These are phyloP conservation scores for Cordyceps fumosorosea DNA, from an alignment of 2,329 filamentous ascomycete species.

Conservation along the genomic window DNA sequence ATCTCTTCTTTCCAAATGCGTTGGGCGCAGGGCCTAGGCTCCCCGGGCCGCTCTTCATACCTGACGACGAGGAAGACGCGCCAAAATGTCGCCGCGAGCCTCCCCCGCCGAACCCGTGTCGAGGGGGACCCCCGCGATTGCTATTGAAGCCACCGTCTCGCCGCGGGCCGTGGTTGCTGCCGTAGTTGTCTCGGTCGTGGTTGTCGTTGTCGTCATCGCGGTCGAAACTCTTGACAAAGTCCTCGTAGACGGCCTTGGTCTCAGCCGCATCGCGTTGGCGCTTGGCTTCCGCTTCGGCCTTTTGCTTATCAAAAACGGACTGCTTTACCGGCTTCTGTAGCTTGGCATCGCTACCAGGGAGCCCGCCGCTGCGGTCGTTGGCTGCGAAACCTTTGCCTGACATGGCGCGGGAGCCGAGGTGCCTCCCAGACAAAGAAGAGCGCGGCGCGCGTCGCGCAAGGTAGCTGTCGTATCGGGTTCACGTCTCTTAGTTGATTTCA, in stretches of 20 bases:
- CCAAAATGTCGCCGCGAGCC: conserved; percentile 59
- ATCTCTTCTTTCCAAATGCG: conserved; percentile 48
- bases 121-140: conserved; percentile 17
- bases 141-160: background rate
- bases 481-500: background rate
- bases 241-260: conserved; percentile 78
- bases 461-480: background rate
- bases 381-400: conserved; percentile 38
- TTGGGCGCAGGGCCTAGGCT: conserved; percentile 50
- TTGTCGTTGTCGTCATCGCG: conserved; percentile 47
- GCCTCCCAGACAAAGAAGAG: background rate
- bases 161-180: conserved; percentile 4
- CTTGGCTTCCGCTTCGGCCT: conserved; percentile 85
- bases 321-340: conserved; percentile 75
- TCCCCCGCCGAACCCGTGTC: conserved; percentile 23
- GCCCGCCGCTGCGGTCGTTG: conserved; percentile 32
- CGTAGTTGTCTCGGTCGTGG: conserved; percentile 15
- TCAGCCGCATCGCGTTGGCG: conserved; percentile 77
- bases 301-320: conserved; percentile 81
- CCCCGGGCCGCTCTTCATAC: conserved; percentile 53
- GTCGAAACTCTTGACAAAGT: conserved; percentile 77
- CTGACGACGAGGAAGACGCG: conserved; percentile 30
- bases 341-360: conserved; percentile 70
- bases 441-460: background rate
- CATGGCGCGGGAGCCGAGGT: conserved; percentile 28